Evolutionary conservation across 176 grass and related monocot genomes (phyloP), one percentile per base, ranked within the genome.

Genomic region (Poa annua): DNA sequence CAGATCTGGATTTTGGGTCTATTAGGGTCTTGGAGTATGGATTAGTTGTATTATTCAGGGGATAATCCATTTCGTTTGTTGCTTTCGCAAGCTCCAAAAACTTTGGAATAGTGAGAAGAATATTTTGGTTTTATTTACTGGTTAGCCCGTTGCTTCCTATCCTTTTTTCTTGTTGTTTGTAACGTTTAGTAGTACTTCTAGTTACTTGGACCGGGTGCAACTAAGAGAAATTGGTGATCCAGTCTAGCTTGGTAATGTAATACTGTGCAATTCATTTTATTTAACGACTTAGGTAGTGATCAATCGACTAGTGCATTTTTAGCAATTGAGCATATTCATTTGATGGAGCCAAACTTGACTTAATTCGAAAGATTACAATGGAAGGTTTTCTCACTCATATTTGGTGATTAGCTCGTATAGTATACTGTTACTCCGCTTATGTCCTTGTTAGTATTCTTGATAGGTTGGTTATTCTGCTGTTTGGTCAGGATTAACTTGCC

Each of bases 51-150:
- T 29, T 39, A 66, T 55, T 59, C n/a, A 14, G 8, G 11, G 9
- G 54, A 63, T 14, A 76, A 75, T n/a, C 71, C 41, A 71, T 71
- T 72, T 48, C 54, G 14, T 72, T 82, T 78, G 10, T 57, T 89
- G 21, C 26, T 63, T 44, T 59, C 1, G 33, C 44, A 55, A 81
- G 22, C 50, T 69, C 54, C 50, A 75, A 61, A 50, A 69, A 32
- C 69, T 80, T 89, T 69, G 69, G 29, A 76, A 81, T 80, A 42
- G 42, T 33, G 15, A 34, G 38, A 50, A 59, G 12, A 13, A 25
- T 42, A 24, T 70, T 48, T 72, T 8, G 41, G 39, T 75, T n/a
- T 41, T 75, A 77, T 52, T n/a, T 75, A 21, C 42, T 41, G 38
- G 34, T 70, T 81, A 33, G 63, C 44, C 44, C 77, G 1, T 35